Conservation (phyloP, 257 asterid species). For the Nyctanthes arbortristis region DNA sequence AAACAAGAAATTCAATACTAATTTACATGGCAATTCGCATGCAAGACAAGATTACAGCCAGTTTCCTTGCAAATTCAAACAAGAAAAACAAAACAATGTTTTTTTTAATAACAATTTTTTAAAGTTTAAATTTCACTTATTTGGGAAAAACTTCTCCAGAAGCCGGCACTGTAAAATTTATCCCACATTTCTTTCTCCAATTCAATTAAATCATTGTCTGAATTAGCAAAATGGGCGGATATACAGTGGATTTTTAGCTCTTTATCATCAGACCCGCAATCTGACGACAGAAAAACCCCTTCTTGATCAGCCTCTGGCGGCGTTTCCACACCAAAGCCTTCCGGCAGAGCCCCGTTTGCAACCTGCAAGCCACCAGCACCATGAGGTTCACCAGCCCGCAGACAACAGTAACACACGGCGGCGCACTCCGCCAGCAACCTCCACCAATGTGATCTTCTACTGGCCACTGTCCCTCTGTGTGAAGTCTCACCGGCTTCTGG, state of each 20-base stretch:
- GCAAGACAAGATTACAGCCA: too few species aligned
- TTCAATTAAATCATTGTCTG: conserved; percentile 51
- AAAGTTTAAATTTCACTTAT: conserved; percentile 24
- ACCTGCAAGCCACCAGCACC: conserved; percentile 61
- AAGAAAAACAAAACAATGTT: too few species aligned
- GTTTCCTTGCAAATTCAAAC: too few species aligned
- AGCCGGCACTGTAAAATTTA: conserved; percentile 61
- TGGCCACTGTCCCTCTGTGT: conserved; percentile 33
- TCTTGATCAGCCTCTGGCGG: conserved; percentile 36
- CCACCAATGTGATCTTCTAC: conserved; percentile 46
- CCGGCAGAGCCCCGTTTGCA: conserved; percentile 76
- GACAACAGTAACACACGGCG: conserved; percentile 85
- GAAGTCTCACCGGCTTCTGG: conserved; percentile 17
- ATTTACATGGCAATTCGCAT: too few species aligned
- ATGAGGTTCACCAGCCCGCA: conserved; percentile 65
- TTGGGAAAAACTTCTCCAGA: conserved; percentile 83
- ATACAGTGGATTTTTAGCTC: conserved; percentile 46
- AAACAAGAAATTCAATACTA: too few species aligned
- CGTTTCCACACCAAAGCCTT: conserved; percentile 59
- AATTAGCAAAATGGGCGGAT: conserved; percentile 22
- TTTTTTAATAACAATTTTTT: background rate
- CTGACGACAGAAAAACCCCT: conserved; percentile 31
- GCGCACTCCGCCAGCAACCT: conserved; percentile 84
- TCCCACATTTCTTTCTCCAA: conserved; percentile 84
- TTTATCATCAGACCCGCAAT: conserved; percentile 39